phyloP scores from a whole-genome alignment of 768 basidiomycete species.

The Tephrocybe sp. region DNA sequence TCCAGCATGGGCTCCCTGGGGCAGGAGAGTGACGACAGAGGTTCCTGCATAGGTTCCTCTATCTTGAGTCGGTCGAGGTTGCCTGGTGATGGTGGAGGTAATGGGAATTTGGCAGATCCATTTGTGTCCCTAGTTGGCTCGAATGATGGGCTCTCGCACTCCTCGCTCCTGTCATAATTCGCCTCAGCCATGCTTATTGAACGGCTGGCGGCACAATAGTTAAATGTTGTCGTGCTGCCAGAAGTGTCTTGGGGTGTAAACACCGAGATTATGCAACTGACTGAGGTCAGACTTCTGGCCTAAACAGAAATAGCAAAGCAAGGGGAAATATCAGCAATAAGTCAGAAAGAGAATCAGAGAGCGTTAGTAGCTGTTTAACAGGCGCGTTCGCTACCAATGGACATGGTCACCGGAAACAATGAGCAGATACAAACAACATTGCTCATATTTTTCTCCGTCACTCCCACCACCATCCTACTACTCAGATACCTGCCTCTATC shows the following conservation, averaged over 20 bases:
- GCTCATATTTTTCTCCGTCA: constrained; percentile 8
- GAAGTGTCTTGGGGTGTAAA: constrained; percentile 2
- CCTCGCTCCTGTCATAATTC: constrained; percentile 15
- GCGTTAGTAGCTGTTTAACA: constrained; percentile 4
- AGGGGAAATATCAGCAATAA: constrained; percentile 12
- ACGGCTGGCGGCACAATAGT: neutral
- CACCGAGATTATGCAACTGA: neutral
- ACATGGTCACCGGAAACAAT: constrained; percentile 11
- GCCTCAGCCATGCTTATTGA: constrained; percentile 12
- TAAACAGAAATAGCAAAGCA: constrained; percentile 5
- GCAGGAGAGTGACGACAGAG: constrained; percentile 22
- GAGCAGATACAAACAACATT: constrained; percentile 14
- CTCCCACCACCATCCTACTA: constrained; percentile 13
- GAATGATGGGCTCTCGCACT: constrained; percentile 20
- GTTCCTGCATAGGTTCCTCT: constrained; percentile 24
- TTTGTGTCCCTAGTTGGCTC: constrained; percentile 8
- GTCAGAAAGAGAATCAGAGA: constrained; percentile 2
- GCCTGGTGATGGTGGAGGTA: constrained; percentile 24
- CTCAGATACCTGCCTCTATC: constrained; percentile 1
- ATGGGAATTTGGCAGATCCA: constrained; percentile 14
- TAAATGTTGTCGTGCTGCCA: constrained; percentile 7
- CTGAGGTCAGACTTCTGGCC: constrained; percentile 7
- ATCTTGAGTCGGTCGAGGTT: constrained; percentile 9
- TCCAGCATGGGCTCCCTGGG: constrained; percentile 30
- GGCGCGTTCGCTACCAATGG: constrained; percentile 10